Conservation (phyloP, 257 asterid species). For the Cinchona pubescens region DNA sequence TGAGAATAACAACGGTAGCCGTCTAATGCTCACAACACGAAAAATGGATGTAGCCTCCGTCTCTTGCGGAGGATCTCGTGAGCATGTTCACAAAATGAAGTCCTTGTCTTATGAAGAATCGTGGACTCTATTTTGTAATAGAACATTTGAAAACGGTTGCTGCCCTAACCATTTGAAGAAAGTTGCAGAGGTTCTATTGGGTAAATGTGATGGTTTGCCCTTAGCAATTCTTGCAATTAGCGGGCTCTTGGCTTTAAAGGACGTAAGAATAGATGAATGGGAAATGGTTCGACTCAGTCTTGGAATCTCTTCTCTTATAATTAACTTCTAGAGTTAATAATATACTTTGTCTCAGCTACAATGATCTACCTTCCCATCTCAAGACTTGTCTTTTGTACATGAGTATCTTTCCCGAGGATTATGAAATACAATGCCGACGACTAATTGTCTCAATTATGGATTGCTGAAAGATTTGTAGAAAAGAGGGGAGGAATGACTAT, state of each 20-base stretch:
- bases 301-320: slow-evolving; percentile 12
- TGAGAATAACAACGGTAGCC: no score
- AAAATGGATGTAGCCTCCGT: no score
- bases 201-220: slow-evolving; percentile 27
- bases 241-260: slow-evolving; percentile 22
- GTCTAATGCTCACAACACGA: no score
- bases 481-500: not conserved
- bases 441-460: slow-evolving; percentile 14
- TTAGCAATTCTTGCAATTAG: slow-evolving; percentile 23
- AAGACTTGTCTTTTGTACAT: slow-evolving; percentile 23
- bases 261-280: slow-evolving; percentile 16
- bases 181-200: slow-evolving; percentile 7
- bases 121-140: slow-evolving; percentile 12
- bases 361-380: slow-evolving; percentile 25
- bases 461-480: slow-evolving; percentile 21
- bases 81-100: no score
- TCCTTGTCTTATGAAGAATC: no score
- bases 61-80: no score
- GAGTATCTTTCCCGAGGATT: slow-evolving; percentile 19
- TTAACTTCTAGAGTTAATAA: slow-evolving; percentile 6
- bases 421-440: not conserved
- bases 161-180: slow-evolving; percentile 5
- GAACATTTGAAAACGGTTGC: not conserved
- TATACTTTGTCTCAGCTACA: slow-evolving; percentile 22
- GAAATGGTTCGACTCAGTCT: slow-evolving; percentile 11